Percentiles rank a stretch among this genome's conserved stretches.
Conservation (phyloP, 2,329 filamentous ascomycete species). For the Sclerotiophoma versabilis region DNA sequence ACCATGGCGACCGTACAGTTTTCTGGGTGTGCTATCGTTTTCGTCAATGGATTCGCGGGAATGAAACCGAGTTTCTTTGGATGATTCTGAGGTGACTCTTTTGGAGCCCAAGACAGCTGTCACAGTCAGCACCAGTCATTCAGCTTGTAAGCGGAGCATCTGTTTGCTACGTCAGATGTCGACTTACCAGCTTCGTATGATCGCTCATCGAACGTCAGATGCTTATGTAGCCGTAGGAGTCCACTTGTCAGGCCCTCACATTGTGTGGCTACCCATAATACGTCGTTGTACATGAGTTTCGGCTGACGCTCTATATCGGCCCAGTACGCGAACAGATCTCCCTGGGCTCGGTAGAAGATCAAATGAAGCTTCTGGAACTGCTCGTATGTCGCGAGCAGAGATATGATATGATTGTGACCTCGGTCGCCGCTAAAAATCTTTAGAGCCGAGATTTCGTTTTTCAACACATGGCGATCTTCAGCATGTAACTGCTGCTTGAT, state of each 20-base stretch:
- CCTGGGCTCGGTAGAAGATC: conserved; percentile 27
- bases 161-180: too few species aligned
- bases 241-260: conserved; percentile 23
- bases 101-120: too few species aligned
- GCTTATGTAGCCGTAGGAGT: conserved; percentile 11
- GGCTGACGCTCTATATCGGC: not conserved
- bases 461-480: conserved; percentile 6
- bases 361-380: conserved; percentile 25
- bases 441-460: conserved; percentile 15
- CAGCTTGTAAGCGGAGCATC: too few species aligned
- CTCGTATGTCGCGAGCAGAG: conserved; percentile 27
- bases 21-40: not conserved
- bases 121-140: too few species aligned
- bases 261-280: conserved; percentile 23
- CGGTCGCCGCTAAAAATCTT: conserved; percentile 22
- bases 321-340: conserved; percentile 25
- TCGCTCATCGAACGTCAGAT: not conserved
- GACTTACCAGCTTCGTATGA: too few species aligned
- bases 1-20: conserved; percentile 28
- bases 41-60: too few species aligned
- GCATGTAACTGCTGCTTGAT: conserved; percentile 23
- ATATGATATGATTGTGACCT: conserved; percentile 23
- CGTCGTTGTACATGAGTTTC: not conserved
- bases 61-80: too few species aligned
- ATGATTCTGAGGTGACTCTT: too few species aligned